These are phyloP conservation scores for Citrus sinensis DNA, from an alignment of 345 rosid genomes.

Conservation along the genomic window DNA sequence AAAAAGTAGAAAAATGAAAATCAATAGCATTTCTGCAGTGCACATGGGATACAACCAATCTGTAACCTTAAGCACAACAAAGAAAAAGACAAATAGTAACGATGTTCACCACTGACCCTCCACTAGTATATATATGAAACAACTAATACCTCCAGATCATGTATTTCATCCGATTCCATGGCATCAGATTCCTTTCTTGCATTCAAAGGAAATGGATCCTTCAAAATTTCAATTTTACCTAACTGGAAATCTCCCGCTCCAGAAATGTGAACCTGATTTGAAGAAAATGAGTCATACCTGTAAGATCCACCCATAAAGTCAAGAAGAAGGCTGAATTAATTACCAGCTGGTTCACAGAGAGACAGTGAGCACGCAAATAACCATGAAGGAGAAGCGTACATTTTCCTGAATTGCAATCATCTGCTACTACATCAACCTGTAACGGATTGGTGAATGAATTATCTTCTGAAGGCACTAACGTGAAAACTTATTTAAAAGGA, in stretches of 20 bases:
- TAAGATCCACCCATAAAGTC: conserved; percentile 14
- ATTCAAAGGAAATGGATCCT: conserved; percentile 71
- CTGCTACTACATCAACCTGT: conserved; percentile 56
- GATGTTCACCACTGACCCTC: background rate
- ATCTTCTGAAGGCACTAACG: background rate
- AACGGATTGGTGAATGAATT: background rate
- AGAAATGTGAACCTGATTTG: conserved; percentile 72
- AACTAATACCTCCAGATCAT: conserved; percentile 53
- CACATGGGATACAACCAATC: background rate
- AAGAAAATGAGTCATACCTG: conserved; percentile 13
- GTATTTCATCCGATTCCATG: conserved; percentile 67
- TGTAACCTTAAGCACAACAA: background rate
- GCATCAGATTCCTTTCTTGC: conserved; percentile 55
- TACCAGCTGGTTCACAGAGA: conserved; percentile 93
- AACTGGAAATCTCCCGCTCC: conserved; percentile 90
- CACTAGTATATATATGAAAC: background rate
- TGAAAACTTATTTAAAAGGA: background rate
- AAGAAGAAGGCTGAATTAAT: conserved; percentile 12
- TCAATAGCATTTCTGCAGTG: background rate
- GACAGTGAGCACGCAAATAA: conserved; percentile 60
- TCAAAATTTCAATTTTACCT: conserved; percentile 69
- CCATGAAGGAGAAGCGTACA: conserved; percentile 74
- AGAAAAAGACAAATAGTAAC: background rate
- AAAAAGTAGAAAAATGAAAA: background rate
- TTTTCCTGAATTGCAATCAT: conserved; percentile 49